Evolutionary conservation across 176 grass and related monocot genomes (phyloP), one percentile per base, ranked within the genome.

Genomic region (Saccharum officinarum): DNA sequence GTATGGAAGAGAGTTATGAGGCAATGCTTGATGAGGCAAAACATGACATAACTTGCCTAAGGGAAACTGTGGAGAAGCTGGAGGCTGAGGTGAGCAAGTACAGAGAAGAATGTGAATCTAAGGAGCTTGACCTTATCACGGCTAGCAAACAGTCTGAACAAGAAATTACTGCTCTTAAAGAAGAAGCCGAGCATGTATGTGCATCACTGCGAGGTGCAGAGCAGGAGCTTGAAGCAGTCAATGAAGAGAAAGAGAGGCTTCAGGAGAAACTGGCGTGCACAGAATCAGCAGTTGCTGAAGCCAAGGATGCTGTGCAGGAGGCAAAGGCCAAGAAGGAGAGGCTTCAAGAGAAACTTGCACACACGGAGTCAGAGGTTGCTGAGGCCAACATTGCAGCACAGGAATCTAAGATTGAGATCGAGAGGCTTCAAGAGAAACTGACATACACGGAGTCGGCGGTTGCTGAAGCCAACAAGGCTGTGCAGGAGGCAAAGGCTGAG

Each of bases 1-100:
- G 84, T 68, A 91, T 88, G 10, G 90, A 94, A 79, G 90, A 94
- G 54, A 92, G 80, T 47, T 91, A 97, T 38, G 88, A 90, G 55
- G 80, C 85, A 63, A 92, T 87, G 92, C 86, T 99, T 31, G 92
- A 90, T 57, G 97, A 97, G 85, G 90, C 91, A 50, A 94, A 92
- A 76, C 89, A 94, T 17, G 94, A 97, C 57, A 87, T 94, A 64
- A 76, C 82, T 72, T 85, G 86, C 63, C 88, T 92, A 76, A 83
- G 82, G 74, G 91, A 88, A 86, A 92, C 82, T 3, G 42, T 91
- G 10, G 94, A 92, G 76, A 92, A 4, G 49, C 69, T 99, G 28
- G 94, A 97, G 72, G 86, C 71, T 82, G 97, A 97, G 80, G 90
- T 88, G 73, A 89, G 73, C 71, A 92, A 87, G 68, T 85, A 81